A percentile compares a stretch with the other conserved stretches of the same genome.
Evolutionary conservation across 768 basidiomycete genomes (phyloP).

Genomic region (Tremella yokohamensis): DNA sequence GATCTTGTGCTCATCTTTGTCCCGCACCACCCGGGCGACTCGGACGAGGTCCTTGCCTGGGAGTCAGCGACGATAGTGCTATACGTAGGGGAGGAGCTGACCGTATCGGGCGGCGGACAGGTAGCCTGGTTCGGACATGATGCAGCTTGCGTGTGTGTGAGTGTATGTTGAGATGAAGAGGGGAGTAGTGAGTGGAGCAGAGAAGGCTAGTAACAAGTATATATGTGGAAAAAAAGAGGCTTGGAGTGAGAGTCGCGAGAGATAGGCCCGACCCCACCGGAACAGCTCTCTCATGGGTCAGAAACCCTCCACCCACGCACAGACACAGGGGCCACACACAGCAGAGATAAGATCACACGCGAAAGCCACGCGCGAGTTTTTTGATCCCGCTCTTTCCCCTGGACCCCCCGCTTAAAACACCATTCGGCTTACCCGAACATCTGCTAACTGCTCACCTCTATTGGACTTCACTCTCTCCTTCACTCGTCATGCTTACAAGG

Average conservation of each 20-base stretch:
- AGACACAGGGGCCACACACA: too few relatives aligned
- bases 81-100: conserved; percentile 14
- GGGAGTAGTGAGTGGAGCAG: too few relatives aligned
- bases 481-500: too few relatives aligned
- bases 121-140: conserved; percentile 37
- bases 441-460: too few relatives aligned
- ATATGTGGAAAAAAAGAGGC: neutral
- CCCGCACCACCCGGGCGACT: conserved; percentile 78
- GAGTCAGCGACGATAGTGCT: neutral
- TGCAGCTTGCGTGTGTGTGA: neutral
- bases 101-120: conserved; percentile 42
- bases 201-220: too few relatives aligned
- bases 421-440: neutral
- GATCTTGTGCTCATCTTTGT: conserved; percentile 40
- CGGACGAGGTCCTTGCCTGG: conserved; percentile 80
- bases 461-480: too few relatives aligned
- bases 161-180: neutral
- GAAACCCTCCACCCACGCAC: too few relatives aligned
- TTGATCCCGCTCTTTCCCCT: conserved; percentile 11
- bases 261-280: too few relatives aligned
- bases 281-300: too few relatives aligned
- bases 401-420: neutral
- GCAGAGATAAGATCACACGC: too few relatives aligned
- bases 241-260: neutral
- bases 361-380: too few relatives aligned